Evolutionary conservation across 1,284 basidiomycete species (phyloP).

Genomic region (Sparassis latifolia): DNA sequence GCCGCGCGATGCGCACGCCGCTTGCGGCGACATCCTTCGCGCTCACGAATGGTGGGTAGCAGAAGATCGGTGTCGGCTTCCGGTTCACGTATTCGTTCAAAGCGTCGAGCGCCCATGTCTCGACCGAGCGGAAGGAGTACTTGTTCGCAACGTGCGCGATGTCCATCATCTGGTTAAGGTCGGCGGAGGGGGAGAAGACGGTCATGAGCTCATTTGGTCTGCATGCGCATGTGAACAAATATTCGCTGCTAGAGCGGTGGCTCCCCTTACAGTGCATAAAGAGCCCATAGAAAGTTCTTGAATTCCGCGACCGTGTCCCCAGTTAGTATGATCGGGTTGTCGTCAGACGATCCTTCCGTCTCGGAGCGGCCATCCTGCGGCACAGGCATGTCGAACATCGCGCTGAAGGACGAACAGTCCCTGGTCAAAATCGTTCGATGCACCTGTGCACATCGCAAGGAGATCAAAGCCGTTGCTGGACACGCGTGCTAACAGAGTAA

Average conservation of each 20-base stretch:
- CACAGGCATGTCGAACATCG: conserved; percentile 54
- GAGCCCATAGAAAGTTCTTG: conserved; percentile 49
- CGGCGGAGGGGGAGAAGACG: conserved; percentile 13
- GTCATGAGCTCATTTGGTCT: conserved; percentile 24
- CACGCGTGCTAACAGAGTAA: not conserved
- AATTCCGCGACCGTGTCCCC: conserved; percentile 60
- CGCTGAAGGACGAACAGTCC: conserved; percentile 55
- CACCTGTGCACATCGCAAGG: conserved; percentile 34
- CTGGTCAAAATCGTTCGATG: conserved; percentile 56
- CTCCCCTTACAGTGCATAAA: conserved; percentile 28
- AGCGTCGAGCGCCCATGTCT: conserved; percentile 24
- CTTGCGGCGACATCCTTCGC: conserved; percentile 17
- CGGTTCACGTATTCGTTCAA: conserved; percentile 46
- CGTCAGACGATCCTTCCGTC: conserved; percentile 52
- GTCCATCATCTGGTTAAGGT: conserved; percentile 21
- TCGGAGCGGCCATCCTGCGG: conserved; percentile 32
- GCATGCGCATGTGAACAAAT: not conserved
- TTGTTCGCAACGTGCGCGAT: conserved; percentile 27
- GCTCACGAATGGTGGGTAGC: conserved; percentile 28
- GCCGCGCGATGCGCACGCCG: conserved; percentile 44
- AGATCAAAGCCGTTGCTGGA: not conserved
- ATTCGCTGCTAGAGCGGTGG: too few species aligned
- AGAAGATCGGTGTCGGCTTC: conserved; percentile 49
- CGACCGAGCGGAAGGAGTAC: conserved; percentile 26
- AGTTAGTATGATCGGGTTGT: conserved; percentile 51